Evolutionary conservation across 345 rosid species (phyloP).

Genomic region (Salix suchowensis): DNA sequence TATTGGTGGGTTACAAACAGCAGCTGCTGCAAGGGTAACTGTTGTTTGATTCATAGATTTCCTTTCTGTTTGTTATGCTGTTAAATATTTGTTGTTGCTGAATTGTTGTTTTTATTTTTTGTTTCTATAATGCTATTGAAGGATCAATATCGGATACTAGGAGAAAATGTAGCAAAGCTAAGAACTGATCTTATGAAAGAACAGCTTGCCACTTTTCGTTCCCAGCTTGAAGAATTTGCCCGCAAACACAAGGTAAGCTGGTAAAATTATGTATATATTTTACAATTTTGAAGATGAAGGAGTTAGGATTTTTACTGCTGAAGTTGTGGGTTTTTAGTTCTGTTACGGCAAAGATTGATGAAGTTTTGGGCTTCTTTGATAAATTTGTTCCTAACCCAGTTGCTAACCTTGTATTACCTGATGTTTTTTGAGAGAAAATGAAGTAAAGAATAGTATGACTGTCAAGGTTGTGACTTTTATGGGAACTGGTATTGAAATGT

Average conservation of each 20-base stretch:
- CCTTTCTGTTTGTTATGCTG: neutral
- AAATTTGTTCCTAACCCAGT: neutral
- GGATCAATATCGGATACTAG: constrained; percentile 77
- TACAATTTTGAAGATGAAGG: neutral
- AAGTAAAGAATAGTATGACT: neutral
- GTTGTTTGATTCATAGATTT: neutral
- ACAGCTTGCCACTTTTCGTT: constrained; percentile 81
- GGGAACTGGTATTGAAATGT: neutral
- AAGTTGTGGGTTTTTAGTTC: neutral
- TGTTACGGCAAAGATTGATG: neutral
- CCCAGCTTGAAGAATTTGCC: constrained; percentile 88
- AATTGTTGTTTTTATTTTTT: neutral
- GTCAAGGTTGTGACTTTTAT: neutral
- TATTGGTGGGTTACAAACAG: constrained; percentile 79
- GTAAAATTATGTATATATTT: neutral
- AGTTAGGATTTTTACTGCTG: neutral
- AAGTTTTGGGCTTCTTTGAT: neutral
- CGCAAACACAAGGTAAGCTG: constrained; percentile 84
- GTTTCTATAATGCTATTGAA: constrained; percentile 12
- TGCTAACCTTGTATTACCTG: neutral
- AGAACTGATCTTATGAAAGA: constrained; percentile 92
- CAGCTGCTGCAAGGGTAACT: constrained; percentile 72
- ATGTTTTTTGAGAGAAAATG: neutral
- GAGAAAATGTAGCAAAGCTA: constrained; percentile 88
- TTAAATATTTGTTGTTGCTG: neutral